Base-by-base conservation (phyloP, 2,329 filamentous ascomycete species). In the Cordyceps militaris region DNA sequence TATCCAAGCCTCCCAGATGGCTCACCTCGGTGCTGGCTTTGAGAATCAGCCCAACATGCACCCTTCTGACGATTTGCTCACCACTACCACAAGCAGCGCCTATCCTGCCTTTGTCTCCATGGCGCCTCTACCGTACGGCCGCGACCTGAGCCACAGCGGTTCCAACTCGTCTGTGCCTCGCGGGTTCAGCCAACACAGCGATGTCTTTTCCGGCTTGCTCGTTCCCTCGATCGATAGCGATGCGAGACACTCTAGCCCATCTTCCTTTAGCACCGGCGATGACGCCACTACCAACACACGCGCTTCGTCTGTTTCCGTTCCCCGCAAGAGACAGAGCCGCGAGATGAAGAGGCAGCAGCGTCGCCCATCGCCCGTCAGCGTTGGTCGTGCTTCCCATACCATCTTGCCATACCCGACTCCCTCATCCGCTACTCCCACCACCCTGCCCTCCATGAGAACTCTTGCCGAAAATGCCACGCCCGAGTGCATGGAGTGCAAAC, bases 401-500 rank as follows among this genome's bases (percentile, higher is more conserved):
- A 16, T 58, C 24, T 19, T 47, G 21, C 56, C 56, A 2, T 58
- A 53, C 50, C 49, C 56, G 11, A 48, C 30, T 38, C 50, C 50
- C 26, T 34, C 50, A 19, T 44, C 50, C 16, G 30, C 28, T 21
- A 14, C 42, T 14, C 7, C 28, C 13, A 36, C 34, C 11, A 50
- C 32, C 13, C 46, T 50, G 5, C 47, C 54, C 19, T 44, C 54
- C 36, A 50, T 50, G 46, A 49, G 26, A 23, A 44, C 46, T 13
- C 19, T 60, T 16, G 21, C 53, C 23, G 53, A 47, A n/a, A 47
- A 23, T 14, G 16, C 23, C 34, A 50, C 36, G 14, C 53, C 34
- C 30, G 62, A 65, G 42, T 47, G 58, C 44, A 24, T n/a, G 9
- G 46, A 59, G 23, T 58, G 50, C 56, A 36, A 50, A 28, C 28